Evolutionary conservation across 1,139 yeast species (phyloP).

Genomic region (Lodderomyces theae): DNA sequence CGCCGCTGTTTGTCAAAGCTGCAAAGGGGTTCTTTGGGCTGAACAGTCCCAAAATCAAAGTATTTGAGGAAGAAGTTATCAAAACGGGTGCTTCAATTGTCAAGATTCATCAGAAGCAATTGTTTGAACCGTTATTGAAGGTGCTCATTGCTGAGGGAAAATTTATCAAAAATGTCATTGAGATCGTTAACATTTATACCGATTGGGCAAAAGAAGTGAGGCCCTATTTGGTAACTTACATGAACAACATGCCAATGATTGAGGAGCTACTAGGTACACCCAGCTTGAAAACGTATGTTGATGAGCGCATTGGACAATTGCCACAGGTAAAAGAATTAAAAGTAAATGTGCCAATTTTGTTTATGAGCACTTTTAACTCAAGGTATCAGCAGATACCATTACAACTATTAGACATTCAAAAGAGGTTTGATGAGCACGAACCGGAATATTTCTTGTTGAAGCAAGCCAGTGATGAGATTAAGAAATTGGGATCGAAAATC

Average conservation of each 20-base stretch:
- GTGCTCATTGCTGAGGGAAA: constrained; percentile 54
- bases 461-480: constrained; percentile 49
- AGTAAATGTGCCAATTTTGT: constrained; percentile 57
- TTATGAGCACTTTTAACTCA: constrained; percentile 74
- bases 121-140: constrained; percentile 52
- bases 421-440: constrained; percentile 44
- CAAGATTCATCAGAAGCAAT: constrained; percentile 51
- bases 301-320: constrained; percentile 40
- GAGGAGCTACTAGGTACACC: constrained; percentile 40
- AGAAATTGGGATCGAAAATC: constrained; percentile 35
- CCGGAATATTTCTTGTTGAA: constrained; percentile 55
- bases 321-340: constrained; percentile 42
- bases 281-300: constrained; percentile 52
- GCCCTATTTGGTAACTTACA: constrained; percentile 56
- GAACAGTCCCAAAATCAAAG: constrained; percentile 25
- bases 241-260: constrained; percentile 41
- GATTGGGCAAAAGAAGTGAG: constrained; percentile 56
- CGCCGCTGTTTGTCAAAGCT: constrained; percentile 45
- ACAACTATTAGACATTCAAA: constrained; percentile 59
- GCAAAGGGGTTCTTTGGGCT: constrained; percentile 40
- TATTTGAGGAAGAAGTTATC: constrained; percentile 59
- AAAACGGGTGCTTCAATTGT: constrained; percentile 62
- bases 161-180: constrained; percentile 50
- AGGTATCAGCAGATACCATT: constrained; percentile 70
- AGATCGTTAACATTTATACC: constrained; percentile 59